Percentiles rank a stretch among this genome's conserved stretches.
Evolutionary conservation across 805 yeast genomes (phyloP).

Genomic region (Priceomyces haplophilus): DNA sequence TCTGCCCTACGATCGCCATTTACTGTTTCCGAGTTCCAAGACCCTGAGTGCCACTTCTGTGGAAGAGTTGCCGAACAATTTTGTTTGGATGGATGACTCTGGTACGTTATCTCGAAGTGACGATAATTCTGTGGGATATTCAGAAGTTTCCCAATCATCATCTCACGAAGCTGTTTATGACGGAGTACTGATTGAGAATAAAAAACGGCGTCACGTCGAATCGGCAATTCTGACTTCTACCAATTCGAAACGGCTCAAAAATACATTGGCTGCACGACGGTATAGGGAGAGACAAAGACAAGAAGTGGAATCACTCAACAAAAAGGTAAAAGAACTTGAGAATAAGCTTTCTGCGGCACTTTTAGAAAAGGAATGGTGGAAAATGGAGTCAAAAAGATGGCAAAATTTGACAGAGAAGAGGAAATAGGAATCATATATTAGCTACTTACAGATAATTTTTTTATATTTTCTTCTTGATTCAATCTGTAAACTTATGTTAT

Average conservation of each 20-base stretch:
- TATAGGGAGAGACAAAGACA: slow-evolving; percentile 8
- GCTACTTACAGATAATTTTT: background rate
- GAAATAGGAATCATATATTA: background rate
- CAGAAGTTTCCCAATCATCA: background rate
- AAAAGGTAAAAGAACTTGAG: slow-evolving; percentile 8
- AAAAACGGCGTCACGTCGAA: background rate
- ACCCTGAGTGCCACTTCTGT: too few species aligned
- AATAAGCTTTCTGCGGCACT: slow-evolving; percentile 5
- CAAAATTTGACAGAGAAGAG: slow-evolving; percentile 4
- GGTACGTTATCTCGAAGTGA: background rate
- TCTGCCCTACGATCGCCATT: too few species aligned
- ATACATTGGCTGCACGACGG: slow-evolving; percentile 10
- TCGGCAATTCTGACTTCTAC: background rate
- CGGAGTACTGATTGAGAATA: slow-evolving; percentile 6
- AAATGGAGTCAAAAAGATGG: slow-evolving; percentile 11
- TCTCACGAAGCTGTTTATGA: slow-evolving; percentile 5
- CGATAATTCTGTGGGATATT: background rate
- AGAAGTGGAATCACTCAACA: slow-evolving; percentile 9
- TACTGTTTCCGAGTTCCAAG: too few species aligned
- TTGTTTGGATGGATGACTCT: slow-evolving; percentile 9
- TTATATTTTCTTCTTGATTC: background rate
- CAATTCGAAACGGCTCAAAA: slow-evolving; percentile 6
- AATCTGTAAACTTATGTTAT: background rate
- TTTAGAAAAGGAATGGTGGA: slow-evolving; percentile 10
- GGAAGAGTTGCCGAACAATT: background rate